phyloP scores from a whole-genome alignment of 495 filamentous ascomycete genomes.

The Diplogelasinospora grovesii region DNA sequence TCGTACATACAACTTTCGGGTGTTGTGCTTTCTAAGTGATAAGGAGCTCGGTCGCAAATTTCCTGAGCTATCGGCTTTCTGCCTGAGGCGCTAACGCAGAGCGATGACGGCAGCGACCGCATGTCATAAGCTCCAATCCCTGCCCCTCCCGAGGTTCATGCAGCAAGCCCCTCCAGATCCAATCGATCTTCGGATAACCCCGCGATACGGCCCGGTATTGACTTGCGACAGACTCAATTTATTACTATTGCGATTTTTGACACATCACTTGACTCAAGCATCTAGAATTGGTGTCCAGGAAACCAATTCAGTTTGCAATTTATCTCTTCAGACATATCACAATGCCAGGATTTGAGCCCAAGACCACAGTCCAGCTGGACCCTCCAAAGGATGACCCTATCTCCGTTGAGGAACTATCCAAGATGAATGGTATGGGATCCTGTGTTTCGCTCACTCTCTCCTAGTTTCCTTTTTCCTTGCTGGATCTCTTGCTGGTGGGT shows the following conservation, averaged over 20 bases:
- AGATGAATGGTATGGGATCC: constrained; percentile 65
- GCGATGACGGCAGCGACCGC: constrained; percentile 1
- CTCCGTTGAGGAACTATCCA: constrained; percentile 61
- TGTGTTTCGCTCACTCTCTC: background rate
- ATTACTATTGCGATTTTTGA: background rate
- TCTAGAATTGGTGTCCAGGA: no score
- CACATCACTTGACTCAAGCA: no score
- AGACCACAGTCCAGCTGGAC: constrained; percentile 69
- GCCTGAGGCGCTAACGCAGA: background rate
- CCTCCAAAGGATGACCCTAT: constrained; percentile 88
- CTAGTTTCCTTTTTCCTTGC: background rate
- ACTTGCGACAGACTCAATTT: no score
- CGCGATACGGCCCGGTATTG: no score
- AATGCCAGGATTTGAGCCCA: constrained; percentile 75
- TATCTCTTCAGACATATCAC: constrained; percentile 3
- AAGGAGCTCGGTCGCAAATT: background rate
- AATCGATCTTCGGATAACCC: no score
- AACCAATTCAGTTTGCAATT: background rate
- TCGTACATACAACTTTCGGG: no score
- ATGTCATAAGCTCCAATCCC: constrained; percentile 1
- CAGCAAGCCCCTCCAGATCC: background rate
- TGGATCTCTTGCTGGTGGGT: no score
- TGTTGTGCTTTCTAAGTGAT: constrained; percentile 3
- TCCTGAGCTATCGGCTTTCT: background rate
- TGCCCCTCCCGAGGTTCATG: background rate